Conservation (phyloP, 2,329 filamentous ascomycete genomes). For the Graphiopsis chlorocephala region DNA sequence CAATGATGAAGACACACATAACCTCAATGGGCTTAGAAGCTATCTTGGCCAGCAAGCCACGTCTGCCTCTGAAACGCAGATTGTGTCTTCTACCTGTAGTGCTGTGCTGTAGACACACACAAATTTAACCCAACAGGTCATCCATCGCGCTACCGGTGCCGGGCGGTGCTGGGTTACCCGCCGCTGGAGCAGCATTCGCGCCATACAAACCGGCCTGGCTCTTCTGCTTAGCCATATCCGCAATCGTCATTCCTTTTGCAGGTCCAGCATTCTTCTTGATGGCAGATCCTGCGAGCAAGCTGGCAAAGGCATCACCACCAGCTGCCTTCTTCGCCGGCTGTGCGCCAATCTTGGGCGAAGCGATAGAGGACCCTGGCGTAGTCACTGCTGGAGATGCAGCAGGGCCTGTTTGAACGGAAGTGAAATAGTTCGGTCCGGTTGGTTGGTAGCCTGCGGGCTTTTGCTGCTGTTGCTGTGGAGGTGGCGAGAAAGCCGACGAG, state of each 20-base stretch:
- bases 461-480: slow-evolving; percentile 41
- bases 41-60: neutral
- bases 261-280: slow-evolving; percentile 51
- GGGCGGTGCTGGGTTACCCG: slow-evolving; percentile 20
- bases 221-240: slow-evolving; percentile 97
- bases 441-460: slow-evolving; percentile 69
- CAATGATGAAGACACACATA: neutral
- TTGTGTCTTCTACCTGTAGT: neutral
- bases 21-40: neutral
- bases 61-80: neutral
- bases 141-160: slow-evolving; percentile 32
- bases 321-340: slow-evolving; percentile 44
- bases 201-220: slow-evolving; percentile 94
- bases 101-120: neutral
- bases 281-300: slow-evolving; percentile 69
- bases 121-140: slow-evolving; percentile 47
- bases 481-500: slow-evolving; percentile 37
- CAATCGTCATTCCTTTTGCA: slow-evolving; percentile 72
- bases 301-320: slow-evolving; percentile 84
- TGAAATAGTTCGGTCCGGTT: slow-evolving; percentile 89
- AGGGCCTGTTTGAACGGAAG: slow-evolving; percentile 60
- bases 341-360: slow-evolving; percentile 37
- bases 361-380: slow-evolving; percentile 41
- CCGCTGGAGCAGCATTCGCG: slow-evolving; percentile 50
- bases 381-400: slow-evolving; percentile 34